Evolutionary conservation across 2,329 filamentous ascomycete genomes (phyloP), one percentile per base, ranked within the genome.

Genomic region (Apiospora malaysiana): DNA sequence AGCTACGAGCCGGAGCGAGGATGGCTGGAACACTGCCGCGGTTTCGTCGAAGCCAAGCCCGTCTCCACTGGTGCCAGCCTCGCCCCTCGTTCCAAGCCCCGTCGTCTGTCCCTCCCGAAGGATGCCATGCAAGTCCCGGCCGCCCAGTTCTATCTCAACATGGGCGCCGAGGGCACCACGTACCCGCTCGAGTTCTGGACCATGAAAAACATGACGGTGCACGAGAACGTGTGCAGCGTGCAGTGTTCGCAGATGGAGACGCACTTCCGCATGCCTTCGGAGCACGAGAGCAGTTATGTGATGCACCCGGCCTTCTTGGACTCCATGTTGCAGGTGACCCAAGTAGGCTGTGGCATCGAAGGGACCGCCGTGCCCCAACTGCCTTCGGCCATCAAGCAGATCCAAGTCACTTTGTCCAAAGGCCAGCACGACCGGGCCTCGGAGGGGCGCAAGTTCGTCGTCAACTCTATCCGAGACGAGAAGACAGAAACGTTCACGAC

Each of bases 251-350:
- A 63, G 56, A 63, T 63, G 32, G 56, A 88, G 66, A 88, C 85
- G 0, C 77, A 78, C 0, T 73, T 78, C 1, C 73, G 78, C 0
- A 88, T 88, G 86, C 85, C 85, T 0, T 79, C 82, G 71, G 74
- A 77, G 1, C 80, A 82, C 66, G 84, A 89, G 73, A 79, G 82
- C 2, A 72, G 80, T 0, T 82, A 84, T 25, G 80, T 84, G 68
- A 76, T 87, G 8, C 85, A 86, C 43, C 83, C 87, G 0, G 79
- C 83, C 0, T 81, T 86, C 67, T 74, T 87, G 3, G 86, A 89
- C 71, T 75, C 81, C 9, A 77, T 85, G 69, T 77, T 85, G 21
- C 84, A 86, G 70, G 73, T 78, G 45, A 73, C 73, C 16, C 75
- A 78, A 32, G 76, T 78, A 1, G 77, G 78, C 6, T 75, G 79